A percentile compares a stretch with the other conserved stretches of the same genome.
phyloP scores from a whole-genome alignment of 2,329 filamentous ascomycete genomes.

The Chrysoporthe puriensis region DNA sequence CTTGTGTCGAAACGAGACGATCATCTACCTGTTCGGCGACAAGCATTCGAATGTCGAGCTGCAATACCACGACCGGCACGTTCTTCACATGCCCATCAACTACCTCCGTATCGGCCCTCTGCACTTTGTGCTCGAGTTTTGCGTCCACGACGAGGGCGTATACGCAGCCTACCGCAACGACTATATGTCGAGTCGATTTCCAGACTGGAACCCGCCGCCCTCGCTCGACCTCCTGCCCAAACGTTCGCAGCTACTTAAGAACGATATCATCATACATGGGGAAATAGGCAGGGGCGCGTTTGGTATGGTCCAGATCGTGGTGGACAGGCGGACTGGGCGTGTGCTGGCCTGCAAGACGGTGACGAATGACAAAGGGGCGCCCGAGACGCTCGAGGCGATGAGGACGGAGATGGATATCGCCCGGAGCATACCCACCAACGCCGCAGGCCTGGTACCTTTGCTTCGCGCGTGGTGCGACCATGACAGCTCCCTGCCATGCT shows the following conservation, averaged over 20 bases:
- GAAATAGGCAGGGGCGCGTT: constrained; percentile 24
- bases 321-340: constrained; percentile 21
- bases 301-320: constrained; percentile 23
- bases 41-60: not conserved
- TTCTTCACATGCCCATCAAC: constrained; percentile 3
- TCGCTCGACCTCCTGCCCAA: too few species aligned
- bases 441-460: too few species aligned
- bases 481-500: too few species aligned
- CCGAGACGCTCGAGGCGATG: not conserved
- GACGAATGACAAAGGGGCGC: not conserved
- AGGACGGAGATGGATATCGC: not conserved
- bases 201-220: too few species aligned
- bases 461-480: too few species aligned
- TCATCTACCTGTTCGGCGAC: not conserved
- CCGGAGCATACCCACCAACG: too few species aligned
- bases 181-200: too few species aligned
- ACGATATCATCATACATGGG: constrained; percentile 2
- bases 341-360: constrained; percentile 26
- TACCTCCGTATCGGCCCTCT: constrained; percentile 6
- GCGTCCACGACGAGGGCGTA: not conserved
- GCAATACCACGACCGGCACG: not conserved
- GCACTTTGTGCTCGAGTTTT: constrained; percentile 2
- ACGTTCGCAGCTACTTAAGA: too few species aligned
- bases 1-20: not conserved
- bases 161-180: not conserved